Evolutionary conservation across 495 filamentous ascomycete genomes (phyloP), one percentile per base, ranked within the genome.

Genomic region (Neurospora sp.): DNA sequence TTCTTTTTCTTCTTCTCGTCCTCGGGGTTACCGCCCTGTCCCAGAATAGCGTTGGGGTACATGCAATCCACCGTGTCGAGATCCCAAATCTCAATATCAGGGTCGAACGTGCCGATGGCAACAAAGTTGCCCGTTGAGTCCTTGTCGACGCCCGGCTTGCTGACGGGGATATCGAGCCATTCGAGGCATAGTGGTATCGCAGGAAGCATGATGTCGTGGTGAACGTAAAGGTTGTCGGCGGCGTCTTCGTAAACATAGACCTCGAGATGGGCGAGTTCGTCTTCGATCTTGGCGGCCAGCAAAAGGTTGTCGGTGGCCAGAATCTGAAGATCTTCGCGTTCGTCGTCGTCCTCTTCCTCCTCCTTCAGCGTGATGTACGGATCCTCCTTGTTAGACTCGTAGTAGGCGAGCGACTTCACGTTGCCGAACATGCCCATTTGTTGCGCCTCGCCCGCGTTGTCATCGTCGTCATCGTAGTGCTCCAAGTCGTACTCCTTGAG

Each of bases 121-220:
- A 96, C 93, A 74, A 95, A 97, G 83, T 97, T 99, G 7, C 89
- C 95, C 47, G 78, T 82, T 22, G 87, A 81, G 74, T 88, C 86
- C 71, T 87, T 88, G 18, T 83, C 83, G 73, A 87, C 86, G 22
- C 80, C 79, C 31, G 83, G 78, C 77, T 93, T 93, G 68, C 92
- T 90, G 40, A 97, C 93, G 53, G 94, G 90, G 40, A 96, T 83
- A 80, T 97, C 91, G 22, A 99, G 83, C 96, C 96, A 99, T 83
- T 99, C 96, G 42, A 97, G 86, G 79, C 93, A 95, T 16, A 99
- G 88, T 3, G 96, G 96, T 81, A 98, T 97, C 39, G 94, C 94
- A 20, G 96, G 96, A 47, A 99, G 89, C 96, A 99, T 98, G 76
- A 99, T 97, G 78, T 99, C 96, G 85, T 99, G 96, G 84, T 99